These are phyloP conservation scores for Solanum peruvianum DNA, from an alignment of 257 asterid genomes.

Conservation along the genomic window DNA sequence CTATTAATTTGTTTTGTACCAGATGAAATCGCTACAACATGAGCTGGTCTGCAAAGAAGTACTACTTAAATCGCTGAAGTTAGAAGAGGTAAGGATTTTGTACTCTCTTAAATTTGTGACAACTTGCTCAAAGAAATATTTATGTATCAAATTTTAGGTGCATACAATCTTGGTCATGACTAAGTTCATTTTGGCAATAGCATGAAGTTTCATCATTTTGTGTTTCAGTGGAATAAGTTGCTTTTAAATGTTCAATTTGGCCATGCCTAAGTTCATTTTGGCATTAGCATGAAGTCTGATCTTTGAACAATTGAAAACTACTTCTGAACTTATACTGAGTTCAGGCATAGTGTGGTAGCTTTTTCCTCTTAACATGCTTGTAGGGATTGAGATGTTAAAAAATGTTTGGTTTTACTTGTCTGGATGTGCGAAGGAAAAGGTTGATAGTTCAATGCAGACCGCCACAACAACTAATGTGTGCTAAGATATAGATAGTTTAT, in stretches of 20 bases:
- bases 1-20: constrained; percentile 1
- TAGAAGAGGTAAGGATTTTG: constrained; percentile 5
- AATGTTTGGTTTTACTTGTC: background rate
- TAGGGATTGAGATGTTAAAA: background rate
- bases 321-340: background rate
- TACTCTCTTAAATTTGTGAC: background rate
- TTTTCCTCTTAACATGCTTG: background rate
- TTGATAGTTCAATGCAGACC: background rate
- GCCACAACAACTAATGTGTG: background rate
- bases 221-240: background rate
- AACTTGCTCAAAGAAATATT: background rate
- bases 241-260: background rate
- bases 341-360: background rate
- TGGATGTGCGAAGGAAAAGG: background rate
- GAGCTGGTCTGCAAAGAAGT: constrained; percentile 68
- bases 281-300: background rate
- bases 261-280: background rate
- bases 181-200: background rate
- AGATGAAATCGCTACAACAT: constrained; percentile 67
- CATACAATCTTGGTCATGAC: background rate
- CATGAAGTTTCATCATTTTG: background rate
- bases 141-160: background rate
- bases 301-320: background rate
- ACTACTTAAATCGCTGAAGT: constrained; percentile 43
- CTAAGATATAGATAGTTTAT: no score